Conservation (phyloP, 495 filamentous ascomycete species). For the Tuber melanosporum region DNA sequence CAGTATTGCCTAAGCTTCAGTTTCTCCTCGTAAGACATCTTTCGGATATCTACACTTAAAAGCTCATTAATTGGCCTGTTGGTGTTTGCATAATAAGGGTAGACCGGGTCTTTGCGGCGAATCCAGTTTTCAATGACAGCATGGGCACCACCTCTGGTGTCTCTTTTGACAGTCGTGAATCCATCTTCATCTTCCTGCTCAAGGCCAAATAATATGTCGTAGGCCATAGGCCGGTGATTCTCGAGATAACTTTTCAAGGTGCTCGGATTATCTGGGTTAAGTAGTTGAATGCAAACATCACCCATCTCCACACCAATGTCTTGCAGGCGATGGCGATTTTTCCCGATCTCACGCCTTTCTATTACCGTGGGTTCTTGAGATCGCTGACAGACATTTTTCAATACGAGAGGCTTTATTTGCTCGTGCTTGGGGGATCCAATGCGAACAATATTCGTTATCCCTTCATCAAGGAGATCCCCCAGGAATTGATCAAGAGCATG, state of each 20-base stretch:
- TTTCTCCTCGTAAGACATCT: constrained; percentile 21
- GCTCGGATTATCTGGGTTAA: constrained; percentile 3
- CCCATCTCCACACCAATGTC: constrained; percentile 38
- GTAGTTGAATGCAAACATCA: constrained; percentile 23
- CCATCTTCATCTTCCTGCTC: constrained; percentile 20
- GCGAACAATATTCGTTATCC: constrained; percentile 58
- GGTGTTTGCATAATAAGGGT: neutral
- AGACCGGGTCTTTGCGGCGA: neutral
- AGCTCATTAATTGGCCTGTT: constrained; percentile 21
- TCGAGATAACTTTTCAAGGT: constrained; percentile 22
- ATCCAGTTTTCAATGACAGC: constrained; percentile 20
- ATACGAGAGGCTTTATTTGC: constrained; percentile 47
- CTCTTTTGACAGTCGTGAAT: constrained; percentile 3
- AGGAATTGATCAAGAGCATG: constrained; percentile 69
- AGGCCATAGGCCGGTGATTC: constrained; percentile 4
- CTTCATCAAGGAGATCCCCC: constrained; percentile 55
- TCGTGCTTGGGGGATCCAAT: constrained; percentile 63
- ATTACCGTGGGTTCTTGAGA: constrained; percentile 42
- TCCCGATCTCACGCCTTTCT: constrained; percentile 44
- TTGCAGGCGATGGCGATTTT: constrained; percentile 38
- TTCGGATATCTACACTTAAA: constrained; percentile 1
- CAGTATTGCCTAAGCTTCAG: constrained; percentile 21
- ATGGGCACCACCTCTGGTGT: neutral
- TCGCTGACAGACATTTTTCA: constrained; percentile 44
- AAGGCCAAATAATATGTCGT: constrained; percentile 7